These are phyloP conservation scores for Wickerhamomyces sydowiorum DNA, from an alignment of 805 yeast genomes.

Conservation along the genomic window DNA sequence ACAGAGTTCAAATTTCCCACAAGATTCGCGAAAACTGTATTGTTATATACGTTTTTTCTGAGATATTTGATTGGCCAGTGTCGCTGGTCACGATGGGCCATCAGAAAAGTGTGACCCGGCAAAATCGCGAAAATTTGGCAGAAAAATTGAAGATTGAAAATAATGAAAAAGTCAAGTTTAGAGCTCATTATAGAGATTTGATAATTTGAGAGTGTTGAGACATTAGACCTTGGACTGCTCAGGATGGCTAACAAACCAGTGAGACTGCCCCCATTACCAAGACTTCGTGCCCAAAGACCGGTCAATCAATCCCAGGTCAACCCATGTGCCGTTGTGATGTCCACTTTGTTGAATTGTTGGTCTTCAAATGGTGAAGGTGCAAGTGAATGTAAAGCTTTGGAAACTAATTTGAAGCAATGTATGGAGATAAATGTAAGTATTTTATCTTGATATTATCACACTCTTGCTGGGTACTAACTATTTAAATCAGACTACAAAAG, in stretches of 20 bases:
- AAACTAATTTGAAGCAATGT: slow-evolving; percentile 66
- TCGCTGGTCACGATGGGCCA: background rate
- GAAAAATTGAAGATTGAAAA: background rate
- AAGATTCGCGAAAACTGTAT: background rate
- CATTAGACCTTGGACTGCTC: background rate
- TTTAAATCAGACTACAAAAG: slow-evolving; percentile 11
- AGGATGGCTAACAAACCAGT: slow-evolving; percentile 33
- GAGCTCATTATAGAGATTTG: too few species aligned
- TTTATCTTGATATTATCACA: slow-evolving; percentile 14
- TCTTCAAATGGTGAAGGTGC: slow-evolving; percentile 89
- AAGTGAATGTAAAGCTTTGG: slow-evolving; percentile 57
- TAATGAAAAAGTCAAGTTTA: background rate
- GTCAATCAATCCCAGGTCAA: slow-evolving; percentile 51
- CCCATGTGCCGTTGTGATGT: slow-evolving; percentile 77
- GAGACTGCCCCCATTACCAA: slow-evolving; percentile 69
- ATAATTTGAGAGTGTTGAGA: background rate
- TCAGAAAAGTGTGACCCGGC: too few species aligned
- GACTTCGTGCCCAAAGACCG: slow-evolving; percentile 65
- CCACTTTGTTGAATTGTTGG: slow-evolving; percentile 89
- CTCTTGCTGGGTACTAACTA: slow-evolving; percentile 7
- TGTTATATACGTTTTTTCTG: background rate
- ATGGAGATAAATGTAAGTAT: slow-evolving; percentile 41
- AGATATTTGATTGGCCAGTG: background rate
- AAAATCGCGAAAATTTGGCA: background rate
- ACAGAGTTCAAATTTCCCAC: background rate